Conservation (phyloP, 768 basidiomycete genomes). For the Tylopilus cervinicoccineus region DNA sequence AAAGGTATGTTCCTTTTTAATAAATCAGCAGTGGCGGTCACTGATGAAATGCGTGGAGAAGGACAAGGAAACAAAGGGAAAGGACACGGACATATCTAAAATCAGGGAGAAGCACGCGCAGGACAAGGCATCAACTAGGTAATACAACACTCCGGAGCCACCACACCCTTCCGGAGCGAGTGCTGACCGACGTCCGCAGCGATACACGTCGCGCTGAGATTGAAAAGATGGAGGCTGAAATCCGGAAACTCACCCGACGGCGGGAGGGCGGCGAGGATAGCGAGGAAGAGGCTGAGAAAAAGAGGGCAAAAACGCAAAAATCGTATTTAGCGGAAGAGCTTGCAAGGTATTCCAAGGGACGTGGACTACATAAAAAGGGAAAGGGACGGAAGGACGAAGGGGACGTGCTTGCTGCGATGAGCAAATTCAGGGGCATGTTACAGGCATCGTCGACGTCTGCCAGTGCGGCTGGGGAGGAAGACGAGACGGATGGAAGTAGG, state of each 20-base stretch:
- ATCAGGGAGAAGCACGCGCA: constrained; percentile 75
- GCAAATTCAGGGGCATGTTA: constrained; percentile 68
- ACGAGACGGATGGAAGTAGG: constrained; percentile 14
- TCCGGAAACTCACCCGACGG: constrained; percentile 69
- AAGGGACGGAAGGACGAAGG: constrained; percentile 68
- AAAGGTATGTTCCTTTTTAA: constrained; percentile 14
- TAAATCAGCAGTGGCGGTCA: background rate
- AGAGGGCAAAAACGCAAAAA: constrained; percentile 53
- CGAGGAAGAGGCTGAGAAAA: constrained; percentile 54
- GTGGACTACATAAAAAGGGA: constrained; percentile 52
- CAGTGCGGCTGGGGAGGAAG: constrained; percentile 23
- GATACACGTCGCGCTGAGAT: constrained; percentile 70
- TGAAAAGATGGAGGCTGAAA: constrained; percentile 83
- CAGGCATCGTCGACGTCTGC: constrained; percentile 37
- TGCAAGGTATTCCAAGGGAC: constrained; percentile 70
- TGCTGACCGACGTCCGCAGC: constrained; percentile 32
- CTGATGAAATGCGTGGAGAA: background rate
- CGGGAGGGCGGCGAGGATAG: constrained; percentile 56
- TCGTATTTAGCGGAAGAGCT: constrained; percentile 81
- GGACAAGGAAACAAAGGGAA: constrained; percentile 21
- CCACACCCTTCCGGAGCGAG: too few relatives aligned
- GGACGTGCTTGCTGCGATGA: constrained; percentile 64
- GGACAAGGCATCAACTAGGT: constrained; percentile 66
- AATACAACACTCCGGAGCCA: background rate
- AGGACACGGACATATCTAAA: constrained; percentile 51